A percentile compares a stretch with the other conserved stretches of the same genome.
Conservation (phyloP, 1,284 basidiomycete species). For the Cryptococcus hybrid region DNA sequence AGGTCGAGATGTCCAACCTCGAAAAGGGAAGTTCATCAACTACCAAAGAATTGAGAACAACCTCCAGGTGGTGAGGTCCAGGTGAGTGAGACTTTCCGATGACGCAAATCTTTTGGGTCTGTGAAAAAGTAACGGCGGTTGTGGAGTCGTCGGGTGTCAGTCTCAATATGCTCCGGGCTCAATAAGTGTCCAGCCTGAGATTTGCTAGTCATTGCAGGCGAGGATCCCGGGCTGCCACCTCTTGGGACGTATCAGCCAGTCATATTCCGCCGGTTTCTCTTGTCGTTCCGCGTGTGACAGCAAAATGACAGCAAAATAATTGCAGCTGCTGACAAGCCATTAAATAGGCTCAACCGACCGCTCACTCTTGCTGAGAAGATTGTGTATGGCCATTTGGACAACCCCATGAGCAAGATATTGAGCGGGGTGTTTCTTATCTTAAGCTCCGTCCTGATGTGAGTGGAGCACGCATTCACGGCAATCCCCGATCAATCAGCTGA, state of each 20-base stretch:
- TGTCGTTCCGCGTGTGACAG: background rate
- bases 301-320: too few species aligned
- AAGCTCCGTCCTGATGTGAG: slow-evolving; percentile 92
- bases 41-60: slow-evolving; percentile 98
- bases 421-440: slow-evolving; percentile 85
- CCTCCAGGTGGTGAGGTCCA: slow-evolving; percentile 75
- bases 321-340: slow-evolving; percentile 9
- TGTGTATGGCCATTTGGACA: slow-evolving; percentile 96
- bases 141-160: too few species aligned
- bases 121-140: too few species aligned
- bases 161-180: too few species aligned
- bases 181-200: too few species aligned
- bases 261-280: background rate
- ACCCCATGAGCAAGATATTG: slow-evolving; percentile 82
- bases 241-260: background rate
- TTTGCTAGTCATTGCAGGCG: too few species aligned
- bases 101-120: too few species aligned
- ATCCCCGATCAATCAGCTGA: slow-evolving; percentile 1
- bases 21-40: slow-evolving; percentile 80
- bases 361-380: slow-evolving; percentile 98
- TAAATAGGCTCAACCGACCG: slow-evolving; percentile 81
- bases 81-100: slow-evolving; percentile 56
- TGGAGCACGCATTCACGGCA: slow-evolving; percentile 20
- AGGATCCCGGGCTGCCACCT: background rate
- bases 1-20: slow-evolving; percentile 91